phyloP scores from a whole-genome alignment of 2,329 filamentous ascomycete species.

The Graphiopsis chlorocephala region DNA sequence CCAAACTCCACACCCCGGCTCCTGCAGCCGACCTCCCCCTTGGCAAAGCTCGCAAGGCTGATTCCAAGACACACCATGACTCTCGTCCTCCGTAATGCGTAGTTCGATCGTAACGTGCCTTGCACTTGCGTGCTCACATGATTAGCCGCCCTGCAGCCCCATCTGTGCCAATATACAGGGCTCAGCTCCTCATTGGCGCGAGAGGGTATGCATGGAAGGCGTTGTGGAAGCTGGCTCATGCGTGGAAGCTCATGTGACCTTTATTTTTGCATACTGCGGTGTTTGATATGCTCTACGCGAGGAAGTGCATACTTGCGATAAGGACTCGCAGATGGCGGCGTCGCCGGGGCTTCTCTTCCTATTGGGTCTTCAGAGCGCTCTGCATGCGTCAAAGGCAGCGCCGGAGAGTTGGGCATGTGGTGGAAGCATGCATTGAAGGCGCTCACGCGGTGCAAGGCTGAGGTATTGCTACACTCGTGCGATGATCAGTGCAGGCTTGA shows the following conservation, averaged over 20 bases:
- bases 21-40: neutral
- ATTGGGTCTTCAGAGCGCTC: neutral
- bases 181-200: neutral
- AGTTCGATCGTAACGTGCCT: neutral
- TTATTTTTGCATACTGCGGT: neutral
- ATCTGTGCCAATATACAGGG: neutral
- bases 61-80: neutral
- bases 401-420: neutral
- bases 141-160: neutral
- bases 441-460: neutral
- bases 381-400: neutral
- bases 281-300: neutral
- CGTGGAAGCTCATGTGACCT: constrained; percentile 9
- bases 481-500: neutral
- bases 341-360: neutral
- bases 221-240: constrained; percentile 1
- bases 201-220: constrained; percentile 5
- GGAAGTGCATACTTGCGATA: neutral
- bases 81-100: neutral
- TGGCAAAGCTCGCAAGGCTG: constrained; percentile 17
- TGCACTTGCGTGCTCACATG: neutral
- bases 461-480: neutral
- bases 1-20: constrained; percentile 15
- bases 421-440: neutral
- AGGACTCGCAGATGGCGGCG: neutral